phyloP scores from a whole-genome alignment of 345 rosid genomes.

The Aurinia saxatilis region DNA sequence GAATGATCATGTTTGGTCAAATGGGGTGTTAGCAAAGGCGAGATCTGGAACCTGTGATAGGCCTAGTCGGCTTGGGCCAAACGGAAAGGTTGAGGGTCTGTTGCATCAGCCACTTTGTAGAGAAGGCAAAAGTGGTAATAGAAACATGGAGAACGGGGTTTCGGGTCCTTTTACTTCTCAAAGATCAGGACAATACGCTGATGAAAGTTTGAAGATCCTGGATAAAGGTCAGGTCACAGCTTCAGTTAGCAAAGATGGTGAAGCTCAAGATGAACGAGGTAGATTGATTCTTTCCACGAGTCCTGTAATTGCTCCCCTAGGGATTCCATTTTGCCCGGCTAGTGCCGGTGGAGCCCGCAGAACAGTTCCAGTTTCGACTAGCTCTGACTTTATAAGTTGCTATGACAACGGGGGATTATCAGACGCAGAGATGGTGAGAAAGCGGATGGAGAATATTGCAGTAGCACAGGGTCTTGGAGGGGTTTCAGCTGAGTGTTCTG shows the following conservation, averaged over 20 bases:
- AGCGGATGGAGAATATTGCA: slow-evolving; percentile 77
- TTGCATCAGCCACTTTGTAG: slow-evolving; percentile 41
- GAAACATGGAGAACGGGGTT: slow-evolving; percentile 54
- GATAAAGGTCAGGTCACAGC: slow-evolving; percentile 39
- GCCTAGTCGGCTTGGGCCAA: slow-evolving; percentile 77
- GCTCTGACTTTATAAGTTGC: slow-evolving; percentile 39
- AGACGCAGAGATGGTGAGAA: slow-evolving; percentile 57
- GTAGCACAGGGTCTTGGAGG: slow-evolving; percentile 72
- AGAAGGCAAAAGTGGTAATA: slow-evolving; percentile 43
- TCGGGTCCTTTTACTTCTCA: slow-evolving; percentile 56
- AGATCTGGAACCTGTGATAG: too few species aligned
- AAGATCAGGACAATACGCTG: slow-evolving; percentile 53
- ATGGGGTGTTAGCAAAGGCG: slow-evolving; percentile 73
- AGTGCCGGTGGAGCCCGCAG: slow-evolving; percentile 55
- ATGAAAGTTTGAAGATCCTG: slow-evolving; percentile 31
- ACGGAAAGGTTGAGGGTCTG: slow-evolving; percentile 65
- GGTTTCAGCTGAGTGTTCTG: slow-evolving; percentile 78
- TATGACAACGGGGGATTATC: slow-evolving; percentile 62
- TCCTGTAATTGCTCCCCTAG: slow-evolving; percentile 70
- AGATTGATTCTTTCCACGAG: slow-evolving; percentile 33
- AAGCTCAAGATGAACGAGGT: slow-evolving; percentile 45
- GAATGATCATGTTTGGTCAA: slow-evolving; percentile 55
- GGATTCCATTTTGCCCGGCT: slow-evolving; percentile 66
- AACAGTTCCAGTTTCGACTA: slow-evolving; percentile 35
- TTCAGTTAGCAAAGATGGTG: slow-evolving; percentile 35